Evolutionary conservation across 192 early-diverging fungal species (phyloP), one percentile per base, ranked within the genome.

Genomic region (Gaertneriomyces semiglobifer): DNA sequence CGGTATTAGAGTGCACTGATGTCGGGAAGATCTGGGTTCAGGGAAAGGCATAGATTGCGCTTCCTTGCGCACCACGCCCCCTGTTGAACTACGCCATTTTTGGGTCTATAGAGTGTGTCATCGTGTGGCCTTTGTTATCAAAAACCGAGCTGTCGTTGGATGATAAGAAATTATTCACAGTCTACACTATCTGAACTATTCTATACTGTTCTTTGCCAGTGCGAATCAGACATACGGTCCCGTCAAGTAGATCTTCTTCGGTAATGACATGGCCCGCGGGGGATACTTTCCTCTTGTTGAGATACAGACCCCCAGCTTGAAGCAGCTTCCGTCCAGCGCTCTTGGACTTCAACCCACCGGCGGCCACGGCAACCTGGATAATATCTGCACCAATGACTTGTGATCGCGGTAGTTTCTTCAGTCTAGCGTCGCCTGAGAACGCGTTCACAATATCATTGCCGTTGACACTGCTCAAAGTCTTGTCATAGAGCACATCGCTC

Each of bases 191-290:
- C 10, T 33, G 14, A 46, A 92, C 64, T 42, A 95, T 70, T 40
- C 75, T 77, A 56, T 93, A 90, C 42, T 90, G 88, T 46, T 81
- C 85, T 77, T 93, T 96, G 44, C 94, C 94, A 7, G 82, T 83
- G 43, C 92, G 70, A 4, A 96, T 52, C 7, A 91, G 70, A 41
- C 85, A 89, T 12, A 93, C 79, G 1, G 74, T 63, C 14, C 78
- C 84, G 62, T 89, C 88, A 14, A 92, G 72, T 70, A 90, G 79
- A 64, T 89, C 84, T 33, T 58, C 67, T 4, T 78, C 72, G 4
- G 39, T 12, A 18, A 68, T 5, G 6, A 89, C 58, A 39, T 62
- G 66, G 40, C 74, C 65, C 8, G 71, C 38, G 2, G 20, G 59
- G 0, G 62, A 73, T 2, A 88, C 71, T 46, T 87, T 76, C 33